Evolutionary conservation across 768 basidiomycete genomes (phyloP), one percentile per base, ranked within the genome.

Genomic region (Chalciporus piperatus): DNA sequence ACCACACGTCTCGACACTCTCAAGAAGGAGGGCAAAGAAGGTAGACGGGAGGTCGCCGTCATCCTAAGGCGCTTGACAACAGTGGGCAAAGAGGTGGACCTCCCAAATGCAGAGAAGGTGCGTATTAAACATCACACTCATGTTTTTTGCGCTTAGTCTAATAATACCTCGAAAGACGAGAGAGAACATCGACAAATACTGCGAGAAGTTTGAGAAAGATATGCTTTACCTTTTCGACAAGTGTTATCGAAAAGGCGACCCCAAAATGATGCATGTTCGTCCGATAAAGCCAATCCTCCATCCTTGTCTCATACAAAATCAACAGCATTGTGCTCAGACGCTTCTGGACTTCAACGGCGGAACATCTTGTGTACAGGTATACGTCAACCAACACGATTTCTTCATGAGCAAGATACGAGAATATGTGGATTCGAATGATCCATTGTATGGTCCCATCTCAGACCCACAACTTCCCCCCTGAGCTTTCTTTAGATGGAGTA

Each of bases 361-460:
- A 9, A 76, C 89, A 40, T 96, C 94, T 1, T 98, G 97, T 64
- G 89, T 99, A 6, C 95, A 98, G 70, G 92, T 98, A 12, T 99
- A 98, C 62, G 97, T 99, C 49, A 99, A 98, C 62, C 97, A 99
- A 66, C 97, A 99, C 61, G 97, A 98, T 67, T 99, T 99, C 76
- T 99, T 99, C 77, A 98, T 98, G 67, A 95, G 95, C 65, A 83
- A 91, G 48, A 84, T 92, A 35, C 84, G 87, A 32, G 86, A 85
- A 47, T 75, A 76, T 28, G 77, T 78, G 52, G 70, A 78, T 13
- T 70, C 72, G 37, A 75, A 81, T 28, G 84, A 86, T 60, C 74
- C 74, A n/a, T 45, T 79, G 48, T 65, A 87, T 82, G 87, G 50
- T 47, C 80, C 30, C 13, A 10, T 47, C 80, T 10, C 13, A 1